phyloP scores from a whole-genome alignment of 176 grass and related monocot species.

The Aegilops bicornis region DNA sequence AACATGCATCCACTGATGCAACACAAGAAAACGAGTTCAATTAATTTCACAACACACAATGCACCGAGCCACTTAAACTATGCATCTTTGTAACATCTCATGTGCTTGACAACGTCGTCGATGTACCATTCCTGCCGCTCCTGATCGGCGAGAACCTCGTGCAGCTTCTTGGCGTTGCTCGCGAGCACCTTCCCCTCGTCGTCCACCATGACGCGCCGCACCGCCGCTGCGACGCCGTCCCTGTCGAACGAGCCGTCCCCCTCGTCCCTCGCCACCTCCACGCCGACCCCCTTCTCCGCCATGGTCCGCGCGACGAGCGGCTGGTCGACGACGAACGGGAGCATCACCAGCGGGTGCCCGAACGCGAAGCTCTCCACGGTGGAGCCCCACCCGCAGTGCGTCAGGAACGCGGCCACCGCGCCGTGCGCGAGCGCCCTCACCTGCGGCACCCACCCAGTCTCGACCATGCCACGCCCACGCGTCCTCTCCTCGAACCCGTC shows the following conservation, averaged over 20 bases:
- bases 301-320: constrained; percentile 23
- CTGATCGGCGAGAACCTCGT: background rate
- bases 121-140: constrained; percentile 26
- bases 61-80: no score
- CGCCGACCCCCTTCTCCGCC: constrained; percentile 36
- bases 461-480: background rate
- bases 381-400: constrained; percentile 70
- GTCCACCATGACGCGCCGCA: constrained; percentile 38
- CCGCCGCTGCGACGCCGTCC: constrained; percentile 9
- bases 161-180: constrained; percentile 22
- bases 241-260: constrained; percentile 33
- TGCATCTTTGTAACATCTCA: no score
- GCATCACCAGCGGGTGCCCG: constrained; percentile 55
- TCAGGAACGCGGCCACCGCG: constrained; percentile 48
- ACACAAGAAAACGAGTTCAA: no score
- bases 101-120: constrained; percentile 30
- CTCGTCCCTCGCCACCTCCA: constrained; percentile 35
- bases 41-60: no score
- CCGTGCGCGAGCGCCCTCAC: constrained; percentile 28
- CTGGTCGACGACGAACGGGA: constrained; percentile 48
- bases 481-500: constrained; percentile 37
- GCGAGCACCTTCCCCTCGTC: constrained; percentile 37
- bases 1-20: no score
- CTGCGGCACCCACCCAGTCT: constrained; percentile 51
- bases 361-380: constrained; percentile 50